phyloP scores from a whole-genome alignment of 2,329 filamentous ascomycete species.

The Cladophialophora exuberans region DNA sequence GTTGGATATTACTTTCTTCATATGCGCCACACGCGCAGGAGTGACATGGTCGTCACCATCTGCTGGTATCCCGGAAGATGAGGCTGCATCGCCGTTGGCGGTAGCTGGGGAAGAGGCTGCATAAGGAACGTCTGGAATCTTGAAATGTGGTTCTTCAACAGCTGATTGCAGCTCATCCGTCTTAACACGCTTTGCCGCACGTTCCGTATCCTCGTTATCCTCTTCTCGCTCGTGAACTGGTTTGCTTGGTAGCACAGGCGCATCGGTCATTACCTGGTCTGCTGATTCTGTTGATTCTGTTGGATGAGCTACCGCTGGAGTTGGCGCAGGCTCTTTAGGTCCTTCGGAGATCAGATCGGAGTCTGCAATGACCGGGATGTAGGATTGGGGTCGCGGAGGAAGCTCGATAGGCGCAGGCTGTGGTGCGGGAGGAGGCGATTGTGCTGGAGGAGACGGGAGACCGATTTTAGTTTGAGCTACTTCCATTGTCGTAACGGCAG shows the following conservation, averaged over 20 bases:
- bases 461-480: conserved; percentile 21
- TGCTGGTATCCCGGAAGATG: conserved; percentile 35
- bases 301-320: conserved; percentile 24
- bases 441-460: conserved; percentile 29
- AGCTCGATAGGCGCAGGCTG: conserved; percentile 38
- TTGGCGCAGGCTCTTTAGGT: conserved; percentile 30
- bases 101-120: conserved; percentile 35
- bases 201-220: conserved; percentile 63
- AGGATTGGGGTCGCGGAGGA: conserved; percentile 9
- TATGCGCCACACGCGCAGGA: conserved; percentile 29
- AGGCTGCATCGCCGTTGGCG: conserved; percentile 33
- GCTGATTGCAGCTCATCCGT: conserved; percentile 58
- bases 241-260: conserved; percentile 58
- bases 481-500: conserved; percentile 1
- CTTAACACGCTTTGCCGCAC: conserved; percentile 78
- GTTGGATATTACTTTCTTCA: conserved; percentile 35
- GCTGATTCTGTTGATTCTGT: conserved; percentile 27
- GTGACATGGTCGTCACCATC: conserved; percentile 31
- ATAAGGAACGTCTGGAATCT: conserved; percentile 49
- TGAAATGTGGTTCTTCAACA: conserved; percentile 46
- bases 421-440: conserved; percentile 34
- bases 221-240: conserved; percentile 76
- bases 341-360: conserved; percentile 19
- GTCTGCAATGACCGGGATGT: conserved; percentile 8
- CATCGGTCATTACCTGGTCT: conserved; percentile 61